These are phyloP conservation scores for Nicotiana benthamiana DNA, from an alignment of 257 asterid genomes.

Conservation along the genomic window DNA sequence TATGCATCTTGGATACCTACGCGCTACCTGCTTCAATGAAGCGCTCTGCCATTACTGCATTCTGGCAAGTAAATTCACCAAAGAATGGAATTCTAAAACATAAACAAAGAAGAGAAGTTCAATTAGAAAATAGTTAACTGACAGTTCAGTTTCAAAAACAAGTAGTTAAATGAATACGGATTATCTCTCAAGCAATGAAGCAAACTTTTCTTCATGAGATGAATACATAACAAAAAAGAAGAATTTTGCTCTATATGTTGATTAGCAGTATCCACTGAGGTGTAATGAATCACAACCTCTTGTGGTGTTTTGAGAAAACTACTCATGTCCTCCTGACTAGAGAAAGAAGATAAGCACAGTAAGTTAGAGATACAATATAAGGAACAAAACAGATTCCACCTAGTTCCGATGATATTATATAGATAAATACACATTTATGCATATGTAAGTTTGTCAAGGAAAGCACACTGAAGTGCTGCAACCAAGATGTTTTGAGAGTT, in stretches of 20 bases:
- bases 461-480: neutral
- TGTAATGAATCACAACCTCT: neutral
- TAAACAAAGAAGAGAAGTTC: slow-evolving; percentile 13
- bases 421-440: neutral
- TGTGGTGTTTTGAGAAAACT: neutral
- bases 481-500: neutral
- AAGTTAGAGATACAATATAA: neutral
- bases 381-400: neutral
- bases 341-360: neutral
- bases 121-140: slow-evolving; percentile 2
- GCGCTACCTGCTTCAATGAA: slow-evolving; percentile 99
- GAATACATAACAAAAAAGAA: neutral
- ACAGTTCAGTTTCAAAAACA: neutral
- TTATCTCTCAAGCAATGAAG: neutral
- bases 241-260: neutral
- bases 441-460: neutral
- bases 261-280: neutral
- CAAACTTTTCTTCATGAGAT: neutral
- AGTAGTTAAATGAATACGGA: neutral
- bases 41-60: slow-evolving; percentile 95
- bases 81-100: slow-evolving; percentile 72
- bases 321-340: neutral
- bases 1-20: slow-evolving; percentile 64
- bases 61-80: slow-evolving; percentile 94
- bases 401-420: neutral